Conservation (phyloP, 208 protist species). For the Novymonas esmeraldas region DNA sequence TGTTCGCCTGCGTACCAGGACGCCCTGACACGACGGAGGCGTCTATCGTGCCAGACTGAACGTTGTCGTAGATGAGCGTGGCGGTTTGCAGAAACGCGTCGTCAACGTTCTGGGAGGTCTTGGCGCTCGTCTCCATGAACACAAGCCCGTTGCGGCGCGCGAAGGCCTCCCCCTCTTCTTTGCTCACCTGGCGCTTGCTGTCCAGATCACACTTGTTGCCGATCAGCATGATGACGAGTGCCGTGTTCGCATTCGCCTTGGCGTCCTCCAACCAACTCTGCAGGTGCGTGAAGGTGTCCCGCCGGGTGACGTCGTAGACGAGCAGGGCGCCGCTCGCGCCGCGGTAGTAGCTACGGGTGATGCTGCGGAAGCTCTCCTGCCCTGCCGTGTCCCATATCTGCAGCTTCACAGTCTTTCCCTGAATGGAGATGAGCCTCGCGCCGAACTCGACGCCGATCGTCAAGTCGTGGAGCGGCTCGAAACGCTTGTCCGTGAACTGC, state of each 20-base stretch:
- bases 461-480: conserved; percentile 98
- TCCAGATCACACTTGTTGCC: conserved; percentile 99
- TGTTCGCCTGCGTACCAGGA: conserved; percentile 20
- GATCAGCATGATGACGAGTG: conserved; percentile 99
- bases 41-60: conserved; percentile 94
- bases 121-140: conserved; percentile 99
- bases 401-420: conserved; percentile 97
- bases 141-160: conserved; percentile 95
- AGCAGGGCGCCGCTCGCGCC: conserved; percentile 98
- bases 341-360: conserved; percentile 99
- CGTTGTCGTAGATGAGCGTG: conserved; percentile 95
- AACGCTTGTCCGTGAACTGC: conserved; percentile 99
- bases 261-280: conserved; percentile 98
- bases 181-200: conserved; percentile 87
- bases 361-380: conserved; percentile 98
- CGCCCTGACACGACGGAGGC: conserved; percentile 67
- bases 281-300: conserved; percentile 97
- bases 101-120: conserved; percentile 97
- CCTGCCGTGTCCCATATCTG: conserved; percentile 99
- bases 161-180: conserved; percentile 97
- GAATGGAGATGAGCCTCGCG: conserved; percentile 95
- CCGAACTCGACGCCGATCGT: conserved; percentile 99
- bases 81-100: conserved; percentile 97
- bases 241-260: conserved; percentile 93
- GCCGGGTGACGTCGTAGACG: conserved; percentile 98